Evolutionary conservation across 768 basidiomycete species (phyloP), one percentile per base, ranked within the genome.

Genomic region (Flagelloscypha sp.): DNA sequence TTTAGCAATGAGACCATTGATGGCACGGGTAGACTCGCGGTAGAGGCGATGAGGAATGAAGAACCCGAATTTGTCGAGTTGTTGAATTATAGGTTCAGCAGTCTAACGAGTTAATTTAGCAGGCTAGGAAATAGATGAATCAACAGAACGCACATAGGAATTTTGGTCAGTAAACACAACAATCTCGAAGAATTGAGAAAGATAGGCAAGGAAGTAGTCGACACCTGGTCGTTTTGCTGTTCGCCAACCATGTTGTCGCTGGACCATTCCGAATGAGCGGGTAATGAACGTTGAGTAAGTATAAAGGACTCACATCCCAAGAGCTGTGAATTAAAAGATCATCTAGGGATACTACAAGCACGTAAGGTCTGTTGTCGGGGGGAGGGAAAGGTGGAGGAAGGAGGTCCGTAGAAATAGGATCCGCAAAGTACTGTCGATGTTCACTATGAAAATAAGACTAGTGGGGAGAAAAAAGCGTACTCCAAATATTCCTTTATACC

Each of bases 161-260:
- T 85, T 74, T 61, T 94, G 89, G 12, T 79, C 72, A 7, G 93
- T 98, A 63, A 98, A 99, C 36, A 99, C 68, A 22, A 98, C 94
- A 38, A 98, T 76, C 65, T 99, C 95, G 55, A 90, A 99, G 65
- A 98, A 99, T 52, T 97, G 94, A 0, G 90, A 88, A 31, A 99
- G 75, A 56, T 99, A 99, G 18, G 77, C 93, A 22, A 99, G 69
- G 74, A 99, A 99, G 62, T 99, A 98, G 54, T 99, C 95, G 11
- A 92, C 86, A 4, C 95, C 95, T 1, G 95, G 94, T 22, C 95
- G 79, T 62, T 98, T 99, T 5, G 93, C 94, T 3, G 94, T 97
- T 45, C 89, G 70, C 94, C 95, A 99, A 34, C 95, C 95, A 49
- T 87, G 71, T 61, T 87, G 76, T 36, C 93, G 78, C 90, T 95